Evolutionary conservation across 1,284 basidiomycete genomes (phyloP).

Genomic region (Papiliotrema flavescens): DNA sequence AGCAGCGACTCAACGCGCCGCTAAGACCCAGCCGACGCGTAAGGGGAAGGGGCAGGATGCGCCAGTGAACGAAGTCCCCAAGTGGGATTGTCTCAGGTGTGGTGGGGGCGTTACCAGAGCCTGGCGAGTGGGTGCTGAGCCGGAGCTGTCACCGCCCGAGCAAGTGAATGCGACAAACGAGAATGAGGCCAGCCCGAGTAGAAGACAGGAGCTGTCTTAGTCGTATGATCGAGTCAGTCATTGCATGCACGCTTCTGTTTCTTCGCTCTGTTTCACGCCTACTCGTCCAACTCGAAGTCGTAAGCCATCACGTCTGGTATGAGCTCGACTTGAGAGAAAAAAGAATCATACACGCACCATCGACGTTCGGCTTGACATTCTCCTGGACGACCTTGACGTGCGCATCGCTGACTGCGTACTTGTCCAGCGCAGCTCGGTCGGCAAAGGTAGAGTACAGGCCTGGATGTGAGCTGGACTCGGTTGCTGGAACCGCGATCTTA

Average conservation of each 20-base stretch:
- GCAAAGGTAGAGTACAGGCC: constrained; percentile 48
- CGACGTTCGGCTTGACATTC: constrained; percentile 39
- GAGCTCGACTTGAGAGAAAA: not conserved
- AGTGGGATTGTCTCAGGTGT: constrained; percentile 79
- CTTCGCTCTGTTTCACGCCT: constrained; percentile 1
- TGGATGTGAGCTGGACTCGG: constrained; percentile 3
- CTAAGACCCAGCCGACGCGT: constrained; percentile 5
- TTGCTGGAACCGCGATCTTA: constrained; percentile 9
- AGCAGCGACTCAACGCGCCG: not conserved
- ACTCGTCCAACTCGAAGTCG: constrained; percentile 46
- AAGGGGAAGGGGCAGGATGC: constrained; percentile 6
- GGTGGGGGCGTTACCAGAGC: constrained; percentile 43
- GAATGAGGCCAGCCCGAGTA: too few relatives aligned
- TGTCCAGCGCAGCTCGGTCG: constrained; percentile 34
- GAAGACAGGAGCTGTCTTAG: too few relatives aligned
- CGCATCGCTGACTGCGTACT: constrained; percentile 43
- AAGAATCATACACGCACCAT: constrained; percentile 30
- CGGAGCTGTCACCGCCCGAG: too few relatives aligned
- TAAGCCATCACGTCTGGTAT: constrained; percentile 44
- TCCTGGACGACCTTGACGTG: constrained; percentile 41
- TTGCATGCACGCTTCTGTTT: not conserved
- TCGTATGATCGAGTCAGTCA: not conserved
- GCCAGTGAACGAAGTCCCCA: constrained; percentile 7
- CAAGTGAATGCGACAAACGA: too few relatives aligned
- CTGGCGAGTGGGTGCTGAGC: constrained; percentile 24